Conservation (phyloP, 2,329 filamentous ascomycete species). For the Pseudogymnoascus sp. region DNA sequence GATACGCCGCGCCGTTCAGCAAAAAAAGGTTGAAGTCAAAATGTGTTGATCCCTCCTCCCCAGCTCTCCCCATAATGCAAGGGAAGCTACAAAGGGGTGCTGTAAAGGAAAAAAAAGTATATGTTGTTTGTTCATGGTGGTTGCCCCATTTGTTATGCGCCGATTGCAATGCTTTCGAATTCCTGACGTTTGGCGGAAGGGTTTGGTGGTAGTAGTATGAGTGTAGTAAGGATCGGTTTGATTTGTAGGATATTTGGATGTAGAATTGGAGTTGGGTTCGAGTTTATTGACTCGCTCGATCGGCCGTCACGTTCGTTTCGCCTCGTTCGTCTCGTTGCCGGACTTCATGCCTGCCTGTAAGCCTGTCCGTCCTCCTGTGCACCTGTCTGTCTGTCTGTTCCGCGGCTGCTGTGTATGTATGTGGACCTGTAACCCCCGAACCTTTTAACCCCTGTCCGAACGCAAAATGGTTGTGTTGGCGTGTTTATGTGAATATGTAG, state of each 20-base stretch:
- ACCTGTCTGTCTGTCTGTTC: conserved; percentile 7
- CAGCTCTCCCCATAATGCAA: not conserved
- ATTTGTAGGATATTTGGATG: not conserved
- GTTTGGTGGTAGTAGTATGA: not conserved
- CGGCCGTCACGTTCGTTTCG: not conserved
- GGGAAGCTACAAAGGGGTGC: not conserved
- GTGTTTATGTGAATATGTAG: not conserved
- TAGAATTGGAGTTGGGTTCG: conserved; percentile 1
- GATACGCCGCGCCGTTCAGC: not conserved
- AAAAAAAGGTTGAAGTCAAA: not conserved
- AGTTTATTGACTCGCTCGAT: not conserved
- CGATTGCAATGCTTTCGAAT: conserved; percentile 8
- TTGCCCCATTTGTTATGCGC: conserved; percentile 3
- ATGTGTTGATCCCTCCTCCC: conserved; percentile 1
- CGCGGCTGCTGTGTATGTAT: conserved; percentile 5
- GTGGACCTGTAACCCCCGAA: not conserved
- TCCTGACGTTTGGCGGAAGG: not conserved
- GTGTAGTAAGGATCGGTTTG: conserved; percentile 3
- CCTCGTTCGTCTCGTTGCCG: conserved; percentile 2
- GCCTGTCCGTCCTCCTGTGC: not conserved
- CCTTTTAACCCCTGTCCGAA: not conserved
- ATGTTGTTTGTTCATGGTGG: not conserved
- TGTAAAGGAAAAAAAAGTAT: not conserved
- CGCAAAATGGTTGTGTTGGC: not conserved
- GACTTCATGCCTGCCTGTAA: not conserved